Base-by-base conservation (phyloP, 129 eudicot genomes). In the Flaveria robusta region DNA sequence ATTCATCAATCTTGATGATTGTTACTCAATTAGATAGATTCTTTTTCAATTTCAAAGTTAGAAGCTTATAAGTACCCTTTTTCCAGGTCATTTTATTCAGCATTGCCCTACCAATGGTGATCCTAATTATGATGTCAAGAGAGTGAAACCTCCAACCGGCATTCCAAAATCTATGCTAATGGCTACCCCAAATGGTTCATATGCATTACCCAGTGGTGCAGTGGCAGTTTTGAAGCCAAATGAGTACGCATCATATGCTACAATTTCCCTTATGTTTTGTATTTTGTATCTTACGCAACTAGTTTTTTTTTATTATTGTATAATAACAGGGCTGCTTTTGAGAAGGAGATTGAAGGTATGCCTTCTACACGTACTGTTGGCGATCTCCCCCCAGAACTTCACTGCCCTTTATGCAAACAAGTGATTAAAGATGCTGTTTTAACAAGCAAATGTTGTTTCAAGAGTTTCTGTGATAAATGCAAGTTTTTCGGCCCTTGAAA, bases 71-170 rank as follows among this genome's bases (percentile, higher is more conserved):
- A 47, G n/a, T 9, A 31, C 68, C 46, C 59, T 14, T 59, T n/a
- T 71, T 18, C 9, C 81, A 93, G 99, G 99, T 22, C 99, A 95
- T 86, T 95, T 89, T 72, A 94, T 95, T 81, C 96, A 95, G 87
- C 96, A 95, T 77, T 95, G 99, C 55, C 99, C 97, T 20, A 95
- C 99, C 22, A 95, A 95, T 83, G 99, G 99, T 34, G 99, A 95
- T 79, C 97, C 94, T 9, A 85, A 81, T 81, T 95, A 60, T 80
- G 99, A 95, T 76, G 75, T 95, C 55, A 91, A 75, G 76, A 95
- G 85, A 84, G 96, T 89, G 72, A 95, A 87, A 68, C 99, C 97
- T 67, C 96, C 99, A 12, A 95, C 99, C 71, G 99, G 99, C 55
- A 89, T 95, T 49, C 99, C 99, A 15, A 95, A 87, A 78, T 95